These are phyloP conservation scores for Schizosaccharomyces versatilis DNA, from an alignment of 1,139 yeast genomes.

Conservation along the genomic window DNA sequence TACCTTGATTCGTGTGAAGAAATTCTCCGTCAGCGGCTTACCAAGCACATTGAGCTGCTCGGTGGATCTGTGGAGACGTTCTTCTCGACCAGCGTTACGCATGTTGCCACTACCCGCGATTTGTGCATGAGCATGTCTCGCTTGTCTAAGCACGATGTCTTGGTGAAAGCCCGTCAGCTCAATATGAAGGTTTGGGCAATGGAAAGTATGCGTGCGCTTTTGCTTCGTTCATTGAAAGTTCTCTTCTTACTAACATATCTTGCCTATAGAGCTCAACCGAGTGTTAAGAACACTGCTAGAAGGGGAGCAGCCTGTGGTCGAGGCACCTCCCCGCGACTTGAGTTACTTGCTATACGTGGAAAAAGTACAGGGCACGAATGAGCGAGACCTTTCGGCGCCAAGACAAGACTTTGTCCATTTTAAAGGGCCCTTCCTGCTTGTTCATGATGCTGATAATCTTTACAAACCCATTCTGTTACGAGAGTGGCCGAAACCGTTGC, in stretches of 20 bases:
- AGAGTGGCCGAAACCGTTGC: conserved; percentile 41
- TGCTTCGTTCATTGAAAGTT: background rate
- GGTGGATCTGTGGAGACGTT: conserved; percentile 37
- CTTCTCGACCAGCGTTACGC: conserved; percentile 58
- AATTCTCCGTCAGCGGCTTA: conserved; percentile 29
- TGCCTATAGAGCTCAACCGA: conserved; percentile 19
- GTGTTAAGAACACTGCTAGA: conserved; percentile 56
- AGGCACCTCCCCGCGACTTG: conserved; percentile 18
- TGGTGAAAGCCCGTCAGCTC: conserved; percentile 37
- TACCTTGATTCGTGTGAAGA: conserved; percentile 59
- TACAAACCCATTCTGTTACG: conserved; percentile 65
- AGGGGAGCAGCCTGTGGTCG: conserved; percentile 13
- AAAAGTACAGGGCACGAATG: conserved; percentile 59
- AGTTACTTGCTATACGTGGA: conserved; percentile 61
- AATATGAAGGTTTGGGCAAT: conserved; percentile 70
- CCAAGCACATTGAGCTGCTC: conserved; percentile 19
- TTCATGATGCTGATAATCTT: conserved; percentile 59
- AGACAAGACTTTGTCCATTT: conserved; percentile 73
- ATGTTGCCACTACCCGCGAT: conserved; percentile 48
- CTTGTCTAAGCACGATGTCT: conserved; percentile 36
- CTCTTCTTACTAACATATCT: background rate
- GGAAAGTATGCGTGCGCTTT: conserved; percentile 24
- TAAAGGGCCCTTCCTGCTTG: conserved; percentile 49
- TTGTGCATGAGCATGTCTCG: conserved; percentile 12
- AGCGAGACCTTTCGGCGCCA: conserved; percentile 66